Percentiles rank a stretch among this genome's conserved stretches.
These are phyloP conservation scores for Acorus gramineus DNA, from an alignment of 106 monocot species.

Conservation along the genomic window DNA sequence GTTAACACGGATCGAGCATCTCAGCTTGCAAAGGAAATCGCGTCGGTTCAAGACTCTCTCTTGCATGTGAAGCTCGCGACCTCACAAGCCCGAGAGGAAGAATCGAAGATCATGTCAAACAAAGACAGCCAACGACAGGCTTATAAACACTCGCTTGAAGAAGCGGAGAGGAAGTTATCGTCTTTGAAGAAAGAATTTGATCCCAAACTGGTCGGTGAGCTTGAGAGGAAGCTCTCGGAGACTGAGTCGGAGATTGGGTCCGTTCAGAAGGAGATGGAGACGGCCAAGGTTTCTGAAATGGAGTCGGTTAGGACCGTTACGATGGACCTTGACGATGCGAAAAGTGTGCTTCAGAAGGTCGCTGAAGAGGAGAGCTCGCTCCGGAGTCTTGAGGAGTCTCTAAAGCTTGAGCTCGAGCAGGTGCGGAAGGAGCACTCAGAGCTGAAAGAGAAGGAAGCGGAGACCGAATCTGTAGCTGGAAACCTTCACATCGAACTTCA, in stretches of 20 bases:
- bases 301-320: constrained; percentile 34
- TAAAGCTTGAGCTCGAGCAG: constrained; percentile 49
- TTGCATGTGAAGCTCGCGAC: constrained; percentile 55
- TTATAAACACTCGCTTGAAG: constrained; percentile 36
- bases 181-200: constrained; percentile 51
- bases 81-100: constrained; percentile 42
- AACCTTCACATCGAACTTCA: constrained; percentile 57
- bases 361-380: constrained; percentile 54
- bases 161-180: constrained; percentile 33
- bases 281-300: constrained; percentile 26
- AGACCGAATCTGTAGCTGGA: constrained; percentile 40
- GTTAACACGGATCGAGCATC: constrained; percentile 35
- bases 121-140: constrained; percentile 34
- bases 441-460: constrained; percentile 51
- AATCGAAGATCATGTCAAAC: constrained; percentile 31
- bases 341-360: constrained; percentile 46
- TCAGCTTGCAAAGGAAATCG: constrained; percentile 51
- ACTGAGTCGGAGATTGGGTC: constrained; percentile 30
- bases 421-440: constrained; percentile 55
- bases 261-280: constrained; percentile 42
- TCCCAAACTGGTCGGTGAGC: constrained; percentile 18
- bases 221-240: constrained; percentile 40
- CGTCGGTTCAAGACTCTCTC: constrained; percentile 43
- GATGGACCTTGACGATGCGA: constrained; percentile 54
- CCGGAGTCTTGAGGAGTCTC: constrained; percentile 32